Conservation (phyloP, 2,329 filamentous ascomycete genomes). For the Calcarisporium arbuscula region DNA sequence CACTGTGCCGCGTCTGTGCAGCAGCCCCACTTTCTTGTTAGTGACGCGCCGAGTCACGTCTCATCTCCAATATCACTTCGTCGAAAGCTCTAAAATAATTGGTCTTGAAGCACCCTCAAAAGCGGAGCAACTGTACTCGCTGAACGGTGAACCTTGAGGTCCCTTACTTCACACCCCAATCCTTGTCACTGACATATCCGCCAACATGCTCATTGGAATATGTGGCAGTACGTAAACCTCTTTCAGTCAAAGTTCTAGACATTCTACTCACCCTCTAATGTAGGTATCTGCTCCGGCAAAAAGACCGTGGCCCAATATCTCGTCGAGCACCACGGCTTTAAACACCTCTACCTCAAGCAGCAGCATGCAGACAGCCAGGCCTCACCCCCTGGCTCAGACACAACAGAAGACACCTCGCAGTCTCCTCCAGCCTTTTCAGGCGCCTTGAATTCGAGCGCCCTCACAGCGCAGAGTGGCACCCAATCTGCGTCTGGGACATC, state of each 20-base stretch:
- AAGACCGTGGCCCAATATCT: slow-evolving; percentile 84
- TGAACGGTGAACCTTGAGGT: too few relatives aligned
- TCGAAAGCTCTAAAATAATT: too few relatives aligned
- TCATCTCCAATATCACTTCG: too few relatives aligned
- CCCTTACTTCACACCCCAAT: too few relatives aligned
- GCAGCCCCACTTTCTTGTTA: too few relatives aligned
- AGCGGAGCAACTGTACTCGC: too few relatives aligned
- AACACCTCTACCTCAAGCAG: slow-evolving; percentile 54
- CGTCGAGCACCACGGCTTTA: slow-evolving; percentile 76
- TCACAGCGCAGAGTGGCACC: slow-evolving; percentile 19
- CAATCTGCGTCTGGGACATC: slow-evolving; percentile 18
- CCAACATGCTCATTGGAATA: slow-evolving; percentile 66
- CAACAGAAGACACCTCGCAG: slow-evolving; percentile 8
- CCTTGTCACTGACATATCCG: too few relatives aligned
- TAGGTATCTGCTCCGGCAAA: slow-evolving; percentile 91
- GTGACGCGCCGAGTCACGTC: too few relatives aligned
- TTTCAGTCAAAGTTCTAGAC: too few relatives aligned
- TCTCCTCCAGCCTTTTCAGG: slow-evolving; percentile 15
- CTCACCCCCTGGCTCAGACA: slow-evolving; percentile 6
- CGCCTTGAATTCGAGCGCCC: slow-evolving; percentile 18
- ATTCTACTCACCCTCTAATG: not conserved
- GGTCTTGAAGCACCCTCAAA: too few relatives aligned
- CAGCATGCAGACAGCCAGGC: slow-evolving; percentile 1
- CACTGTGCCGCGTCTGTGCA: too few relatives aligned
- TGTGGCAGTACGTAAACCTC: slow-evolving; percentile 55